phyloP scores from a whole-genome alignment of 139 green algal species.

The Limnomonas spitsbergensis region DNA sequence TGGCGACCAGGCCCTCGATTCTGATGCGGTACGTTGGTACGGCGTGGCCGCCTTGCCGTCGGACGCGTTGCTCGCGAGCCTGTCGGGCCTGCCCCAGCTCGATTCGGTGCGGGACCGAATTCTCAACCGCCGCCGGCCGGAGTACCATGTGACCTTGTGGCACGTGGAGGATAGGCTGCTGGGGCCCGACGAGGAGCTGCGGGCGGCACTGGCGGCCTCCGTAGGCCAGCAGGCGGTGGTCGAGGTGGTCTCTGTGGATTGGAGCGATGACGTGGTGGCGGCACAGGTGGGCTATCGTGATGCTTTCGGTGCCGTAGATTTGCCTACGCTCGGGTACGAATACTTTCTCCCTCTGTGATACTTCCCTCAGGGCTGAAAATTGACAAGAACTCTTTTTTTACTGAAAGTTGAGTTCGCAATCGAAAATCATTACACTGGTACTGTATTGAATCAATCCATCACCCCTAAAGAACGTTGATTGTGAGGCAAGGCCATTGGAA shows the following conservation, averaged over 20 bases:
- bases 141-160: conserved; percentile 38
- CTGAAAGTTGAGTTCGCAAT: no score
- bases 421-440: no score
- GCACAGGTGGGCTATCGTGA: not conserved
- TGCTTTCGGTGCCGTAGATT: not conserved
- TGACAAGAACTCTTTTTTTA: not conserved
- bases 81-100: not conserved
- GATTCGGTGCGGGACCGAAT: not conserved
- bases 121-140: not conserved
- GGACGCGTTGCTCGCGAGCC: not conserved
- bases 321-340: not conserved
- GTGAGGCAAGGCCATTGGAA: no score
- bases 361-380: not conserved
- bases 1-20: no score
- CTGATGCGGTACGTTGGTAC: not conserved
- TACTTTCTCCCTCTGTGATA: not conserved
- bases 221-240: conserved; percentile 32
- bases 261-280: not conserved
- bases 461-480: no score
- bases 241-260: conserved; percentile 30
- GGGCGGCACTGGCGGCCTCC: conserved; percentile 17
- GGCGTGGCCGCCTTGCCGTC: not conserved
- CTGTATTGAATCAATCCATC: no score
- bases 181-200: conserved; percentile 12
- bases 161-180: conserved; percentile 22